Evolutionary conservation across 179 eudicot genomes (phyloP).

Genomic region (Gypsophila paniculata): DNA sequence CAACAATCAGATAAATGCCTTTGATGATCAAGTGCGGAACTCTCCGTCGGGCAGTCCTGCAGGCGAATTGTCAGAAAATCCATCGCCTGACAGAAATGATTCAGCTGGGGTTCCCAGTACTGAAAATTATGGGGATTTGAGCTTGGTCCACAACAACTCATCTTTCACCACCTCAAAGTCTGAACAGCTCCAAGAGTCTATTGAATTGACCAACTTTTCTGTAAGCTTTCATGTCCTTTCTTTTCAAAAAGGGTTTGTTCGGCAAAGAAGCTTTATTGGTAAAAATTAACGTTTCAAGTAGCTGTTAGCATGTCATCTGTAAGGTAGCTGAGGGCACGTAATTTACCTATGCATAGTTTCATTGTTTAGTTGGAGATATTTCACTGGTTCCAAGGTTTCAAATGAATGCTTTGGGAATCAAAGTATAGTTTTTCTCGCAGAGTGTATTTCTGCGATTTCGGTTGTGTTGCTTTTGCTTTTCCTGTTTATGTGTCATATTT

Average conservation of each 20-base stretch:
- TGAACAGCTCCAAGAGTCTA: slow-evolving; percentile 54
- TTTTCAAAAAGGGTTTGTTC: not conserved
- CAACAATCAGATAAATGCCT: slow-evolving; percentile 40
- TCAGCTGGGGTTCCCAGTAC: slow-evolving; percentile 36
- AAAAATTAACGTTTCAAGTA: too few species aligned
- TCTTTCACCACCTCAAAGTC: slow-evolving; percentile 47
- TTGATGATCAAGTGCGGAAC: slow-evolving; percentile 42
- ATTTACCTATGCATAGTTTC: not conserved
- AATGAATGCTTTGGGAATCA: too few species aligned
- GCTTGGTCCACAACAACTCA: slow-evolving; percentile 43
- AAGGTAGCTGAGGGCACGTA: not conserved
- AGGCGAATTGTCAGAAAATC: slow-evolving; percentile 47
- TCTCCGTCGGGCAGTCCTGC: slow-evolving; percentile 65
- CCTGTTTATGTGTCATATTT: not conserved
- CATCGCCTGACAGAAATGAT: slow-evolving; percentile 38
- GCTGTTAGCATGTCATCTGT: not conserved
- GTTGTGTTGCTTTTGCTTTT: too few species aligned
- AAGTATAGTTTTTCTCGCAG: too few species aligned
- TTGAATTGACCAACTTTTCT: slow-evolving; percentile 54
- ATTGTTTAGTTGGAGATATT: not conserved
- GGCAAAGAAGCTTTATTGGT: not conserved
- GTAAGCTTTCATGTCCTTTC: slow-evolving; percentile 37
- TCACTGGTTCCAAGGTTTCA: not conserved
- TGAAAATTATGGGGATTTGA: slow-evolving; percentile 52
- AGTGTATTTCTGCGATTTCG: too few species aligned